Conservation (phyloP, 306 rosid species). For the Dryas drummondii region DNA sequence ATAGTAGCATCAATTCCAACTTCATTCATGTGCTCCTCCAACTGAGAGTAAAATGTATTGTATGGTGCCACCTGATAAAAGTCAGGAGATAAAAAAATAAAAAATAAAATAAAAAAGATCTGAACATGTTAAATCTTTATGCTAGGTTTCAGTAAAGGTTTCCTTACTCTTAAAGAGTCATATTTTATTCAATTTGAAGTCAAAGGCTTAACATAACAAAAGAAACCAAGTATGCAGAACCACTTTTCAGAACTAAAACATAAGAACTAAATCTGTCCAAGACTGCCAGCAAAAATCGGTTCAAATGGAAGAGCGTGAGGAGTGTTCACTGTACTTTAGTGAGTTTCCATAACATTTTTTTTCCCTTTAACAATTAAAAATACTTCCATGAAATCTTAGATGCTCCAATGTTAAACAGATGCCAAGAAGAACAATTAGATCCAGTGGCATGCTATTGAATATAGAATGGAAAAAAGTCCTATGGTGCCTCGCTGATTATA, state of each 20-base stretch:
- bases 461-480: neutral
- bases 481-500: neutral
- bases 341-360: neutral
- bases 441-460: neutral
- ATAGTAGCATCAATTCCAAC: constrained; percentile 75
- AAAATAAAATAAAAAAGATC: neutral
- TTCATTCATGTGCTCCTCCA: constrained; percentile 85
- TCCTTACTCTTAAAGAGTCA: neutral
- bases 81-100: constrained; percentile 2
- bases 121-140: constrained; percentile 5
- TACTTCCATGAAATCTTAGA: neutral
- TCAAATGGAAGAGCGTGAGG: neutral
- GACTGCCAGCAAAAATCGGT: neutral
- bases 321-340: neutral
- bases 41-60: constrained; percentile 81
- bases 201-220: neutral
- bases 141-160: neutral
- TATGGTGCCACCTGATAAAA: constrained; percentile 86
- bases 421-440: neutral
- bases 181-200: neutral
- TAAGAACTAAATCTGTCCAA: neutral
- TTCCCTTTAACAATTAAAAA: neutral
- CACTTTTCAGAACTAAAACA: neutral
- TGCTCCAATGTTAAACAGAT: neutral
- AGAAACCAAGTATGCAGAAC: neutral